Conservation (phyloP, 306 rosid genomes). For the Ormosia emarginata region DNA sequence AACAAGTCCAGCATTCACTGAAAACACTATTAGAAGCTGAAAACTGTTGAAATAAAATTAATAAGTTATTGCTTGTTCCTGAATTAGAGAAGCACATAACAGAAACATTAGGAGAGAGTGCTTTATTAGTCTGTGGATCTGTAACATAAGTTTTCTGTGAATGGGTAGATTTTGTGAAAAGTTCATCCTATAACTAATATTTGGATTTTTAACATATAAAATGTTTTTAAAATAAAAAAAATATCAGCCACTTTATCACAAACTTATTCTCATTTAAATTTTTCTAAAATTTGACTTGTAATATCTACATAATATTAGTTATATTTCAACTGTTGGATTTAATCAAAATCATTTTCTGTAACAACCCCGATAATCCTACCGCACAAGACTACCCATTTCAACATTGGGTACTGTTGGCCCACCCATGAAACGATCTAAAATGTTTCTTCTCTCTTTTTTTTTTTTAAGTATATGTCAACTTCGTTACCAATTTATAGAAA, state of each 20-base stretch:
- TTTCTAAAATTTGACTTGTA: not conserved
- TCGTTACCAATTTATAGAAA: no score
- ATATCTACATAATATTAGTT: not conserved
- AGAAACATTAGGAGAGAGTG: not conserved
- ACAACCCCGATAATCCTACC: no score
- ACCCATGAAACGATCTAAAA: no score
- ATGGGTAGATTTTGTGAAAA: no score
- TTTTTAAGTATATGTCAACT: no score
- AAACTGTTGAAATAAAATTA: not conserved
- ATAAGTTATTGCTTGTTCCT: not conserved
- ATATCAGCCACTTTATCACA: not conserved
- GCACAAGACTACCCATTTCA: no score
- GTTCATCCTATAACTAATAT: no score
- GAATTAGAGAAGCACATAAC: not conserved
- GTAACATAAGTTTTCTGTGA: not conserved
- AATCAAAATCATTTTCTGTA: slow-evolving; percentile 1
- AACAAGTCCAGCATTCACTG: not conserved
- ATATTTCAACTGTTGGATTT: not conserved
- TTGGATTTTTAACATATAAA: not conserved
- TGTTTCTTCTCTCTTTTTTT: no score
- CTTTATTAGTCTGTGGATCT: not conserved
- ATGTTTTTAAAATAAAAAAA: not conserved
- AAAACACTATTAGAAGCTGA: not conserved
- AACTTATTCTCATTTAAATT: no score
- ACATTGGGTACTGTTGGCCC: no score